Conservation (phyloP, 75 land plant species). For the Sequoiadendron giganteum region DNA sequence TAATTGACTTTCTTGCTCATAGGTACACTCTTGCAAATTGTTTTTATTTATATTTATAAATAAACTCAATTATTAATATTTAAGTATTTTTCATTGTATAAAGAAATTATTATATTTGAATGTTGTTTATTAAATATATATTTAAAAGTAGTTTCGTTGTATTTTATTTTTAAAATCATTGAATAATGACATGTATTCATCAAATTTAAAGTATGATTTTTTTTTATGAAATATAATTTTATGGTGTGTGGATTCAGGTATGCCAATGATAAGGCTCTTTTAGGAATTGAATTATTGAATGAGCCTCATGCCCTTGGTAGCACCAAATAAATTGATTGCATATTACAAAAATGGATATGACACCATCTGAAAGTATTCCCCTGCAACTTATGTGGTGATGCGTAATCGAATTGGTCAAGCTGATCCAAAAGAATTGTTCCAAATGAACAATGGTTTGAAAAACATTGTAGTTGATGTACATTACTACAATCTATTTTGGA, state of each 20-base stretch:
- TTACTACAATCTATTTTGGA: conserved; percentile 61
- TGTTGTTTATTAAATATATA: too few species aligned
- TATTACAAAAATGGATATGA: conserved; percentile 65
- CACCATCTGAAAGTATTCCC: conserved; percentile 30
- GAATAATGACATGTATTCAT: too few species aligned
- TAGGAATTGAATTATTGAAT: conserved; percentile 82
- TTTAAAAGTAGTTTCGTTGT: too few species aligned
- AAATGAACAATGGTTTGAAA: conserved; percentile 27
- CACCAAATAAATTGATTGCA: conserved; percentile 39
- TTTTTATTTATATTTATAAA: too few species aligned
- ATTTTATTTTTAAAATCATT: too few species aligned
- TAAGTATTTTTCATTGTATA: too few species aligned
- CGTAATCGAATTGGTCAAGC: conserved; percentile 39
- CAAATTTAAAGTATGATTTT: too few species aligned
- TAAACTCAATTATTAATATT: too few species aligned
- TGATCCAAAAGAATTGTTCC: conserved; percentile 44
- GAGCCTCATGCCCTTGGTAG: conserved; percentile 59
- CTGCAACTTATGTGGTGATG: conserved; percentile 53
- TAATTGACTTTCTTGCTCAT: conserved; percentile 69
- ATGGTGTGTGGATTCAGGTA: conserved; percentile 37
- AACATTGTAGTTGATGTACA: conserved; percentile 63
- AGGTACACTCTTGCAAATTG: conserved; percentile 23
- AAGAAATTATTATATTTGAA: too few species aligned
- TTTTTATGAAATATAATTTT: too few species aligned
- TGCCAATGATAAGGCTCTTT: conserved; percentile 49